A percentile compares a stretch with the other conserved stretches of the same genome.
phyloP scores from a whole-genome alignment of 2,329 filamentous ascomycete genomes.

The Alternaria tenuissima region DNA sequence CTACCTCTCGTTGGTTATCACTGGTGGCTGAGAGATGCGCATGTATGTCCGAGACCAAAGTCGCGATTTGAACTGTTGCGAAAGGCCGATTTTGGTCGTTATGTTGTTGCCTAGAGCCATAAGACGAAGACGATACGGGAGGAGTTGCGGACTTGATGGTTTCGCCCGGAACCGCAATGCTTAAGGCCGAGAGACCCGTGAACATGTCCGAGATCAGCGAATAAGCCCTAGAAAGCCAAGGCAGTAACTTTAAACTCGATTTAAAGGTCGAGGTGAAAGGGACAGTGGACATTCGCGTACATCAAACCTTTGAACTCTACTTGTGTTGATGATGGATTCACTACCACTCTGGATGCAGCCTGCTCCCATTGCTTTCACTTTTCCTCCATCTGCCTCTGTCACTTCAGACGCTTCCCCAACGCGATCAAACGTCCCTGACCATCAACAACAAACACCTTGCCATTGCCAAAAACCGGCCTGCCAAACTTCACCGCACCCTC shows the following conservation, averaged over 20 bases:
- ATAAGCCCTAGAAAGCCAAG: neutral
- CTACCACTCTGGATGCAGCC: conserved; percentile 15
- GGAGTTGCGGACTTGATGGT: conserved; percentile 1
- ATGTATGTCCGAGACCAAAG: neutral
- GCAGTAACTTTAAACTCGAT: neutral
- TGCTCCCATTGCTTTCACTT: neutral
- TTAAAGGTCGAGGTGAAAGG: neutral
- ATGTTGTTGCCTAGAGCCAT: conserved; percentile 10
- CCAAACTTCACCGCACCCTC: conserved; percentile 53
- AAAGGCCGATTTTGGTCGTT: neutral
- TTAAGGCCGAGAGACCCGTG: conserved; percentile 1
- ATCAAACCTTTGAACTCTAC: too few relatives aligned
- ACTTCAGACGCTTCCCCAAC: conserved; percentile 4
- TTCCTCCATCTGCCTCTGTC: neutral
- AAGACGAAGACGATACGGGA: neutral
- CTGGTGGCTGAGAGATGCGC: neutral
- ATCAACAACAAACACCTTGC: conserved; percentile 35
- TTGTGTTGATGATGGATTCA: neutral
- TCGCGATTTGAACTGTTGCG: neutral
- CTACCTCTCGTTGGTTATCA: neutral
- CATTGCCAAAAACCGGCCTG: conserved; percentile 53
- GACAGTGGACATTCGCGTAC: neutral
- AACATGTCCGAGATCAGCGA: conserved; percentile 4
- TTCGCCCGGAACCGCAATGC: conserved; percentile 1
- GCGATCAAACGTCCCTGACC: conserved; percentile 22